Evolutionary conservation across 129 eudicot species (phyloP).

Genomic region (Sambucus nigra): DNA sequence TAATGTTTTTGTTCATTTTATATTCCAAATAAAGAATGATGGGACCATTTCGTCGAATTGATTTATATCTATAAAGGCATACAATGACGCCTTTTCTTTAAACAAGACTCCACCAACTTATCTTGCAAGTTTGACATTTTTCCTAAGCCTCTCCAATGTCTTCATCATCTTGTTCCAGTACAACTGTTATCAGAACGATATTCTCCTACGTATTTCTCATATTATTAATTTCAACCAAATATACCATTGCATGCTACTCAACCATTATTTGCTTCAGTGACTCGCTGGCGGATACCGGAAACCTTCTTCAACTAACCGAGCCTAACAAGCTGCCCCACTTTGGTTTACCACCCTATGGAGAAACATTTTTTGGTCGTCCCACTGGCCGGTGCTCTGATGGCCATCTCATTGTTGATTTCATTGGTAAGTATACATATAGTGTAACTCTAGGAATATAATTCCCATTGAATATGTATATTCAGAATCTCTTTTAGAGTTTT

Average conservation of each 20-base stretch:
- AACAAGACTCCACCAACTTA: neutral
- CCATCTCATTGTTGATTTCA: slow-evolving; percentile 51
- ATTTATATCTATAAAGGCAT: no score
- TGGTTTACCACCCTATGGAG: slow-evolving; percentile 37
- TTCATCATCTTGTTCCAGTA: slow-evolving; percentile 9
- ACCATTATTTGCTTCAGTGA: slow-evolving; percentile 59
- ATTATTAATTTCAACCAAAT: neutral
- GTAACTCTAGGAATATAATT: no score
- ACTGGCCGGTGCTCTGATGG: slow-evolving; percentile 60
- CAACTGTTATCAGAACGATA: neutral
- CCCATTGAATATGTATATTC: no score
- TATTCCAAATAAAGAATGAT: no score
- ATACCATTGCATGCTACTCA: slow-evolving; percentile 23
- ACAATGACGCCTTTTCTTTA: no score
- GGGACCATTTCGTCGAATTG: no score
- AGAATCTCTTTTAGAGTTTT: no score
- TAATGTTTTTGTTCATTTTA: no score
- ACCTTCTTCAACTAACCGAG: slow-evolving; percentile 10
- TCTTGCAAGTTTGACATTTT: no score
- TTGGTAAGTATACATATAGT: slow-evolving; percentile 44
- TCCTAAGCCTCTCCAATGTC: slow-evolving; percentile 10
- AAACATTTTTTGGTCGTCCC: slow-evolving; percentile 42
- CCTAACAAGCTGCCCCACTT: slow-evolving; percentile 13
- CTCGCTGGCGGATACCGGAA: slow-evolving; percentile 61
- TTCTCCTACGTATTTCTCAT: neutral